Base-by-base conservation (phyloP, 768 basidiomycete genomes). In the Phlebiopsis flavidoalba region DNA sequence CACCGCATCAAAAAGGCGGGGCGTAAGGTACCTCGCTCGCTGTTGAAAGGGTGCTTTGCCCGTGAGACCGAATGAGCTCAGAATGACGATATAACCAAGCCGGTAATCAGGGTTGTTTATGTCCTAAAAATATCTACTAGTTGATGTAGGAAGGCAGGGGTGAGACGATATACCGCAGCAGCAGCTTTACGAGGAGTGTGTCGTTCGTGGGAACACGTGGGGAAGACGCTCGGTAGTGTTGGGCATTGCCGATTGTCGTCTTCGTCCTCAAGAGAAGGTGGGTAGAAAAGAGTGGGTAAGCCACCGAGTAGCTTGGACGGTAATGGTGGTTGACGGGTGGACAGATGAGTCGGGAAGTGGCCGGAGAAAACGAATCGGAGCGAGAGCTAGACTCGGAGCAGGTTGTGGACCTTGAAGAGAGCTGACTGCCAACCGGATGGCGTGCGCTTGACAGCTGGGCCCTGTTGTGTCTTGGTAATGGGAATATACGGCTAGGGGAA, bases 11-110 rank as follows among this genome's bases (percentile, higher is more conserved):
- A 79, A 82, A 4, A 85, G 71, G n/a, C n/a, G n/a, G 22, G 70
- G 71, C n/a, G 71, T 69, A 15, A 86, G 71, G 19, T 67, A 73
- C 0, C 83, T 74, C n/a, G n/a, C 66, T 87, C 86, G 33, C 70
- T 64, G 68, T 87, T 87, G 75, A 86, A 84, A 0, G 86, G 86
- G 67, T 86, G 86, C 62, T 80, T n/a, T 79, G 24, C 82, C 82
- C 5, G 84, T 86, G 55, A 85, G 65, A n/a, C 2, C 82, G 77
- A 22, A 85, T 71, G 48, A 84, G 75, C 17, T 66, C 61, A 0
- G 74, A 72, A 48, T 77, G 68, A 64, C 78, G 71, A 47, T 70
- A 70, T n/a, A n/a, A n/a, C n/a, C n/a, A 52, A 79, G 48, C 77
- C 77, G 78, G n/a, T 66, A 72, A 58, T 79, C 79, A 0, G 77